Evolutionary conservation across 352 stramenopile genomes (phyloP).

Genomic region (Phytopythium vexans): DNA sequence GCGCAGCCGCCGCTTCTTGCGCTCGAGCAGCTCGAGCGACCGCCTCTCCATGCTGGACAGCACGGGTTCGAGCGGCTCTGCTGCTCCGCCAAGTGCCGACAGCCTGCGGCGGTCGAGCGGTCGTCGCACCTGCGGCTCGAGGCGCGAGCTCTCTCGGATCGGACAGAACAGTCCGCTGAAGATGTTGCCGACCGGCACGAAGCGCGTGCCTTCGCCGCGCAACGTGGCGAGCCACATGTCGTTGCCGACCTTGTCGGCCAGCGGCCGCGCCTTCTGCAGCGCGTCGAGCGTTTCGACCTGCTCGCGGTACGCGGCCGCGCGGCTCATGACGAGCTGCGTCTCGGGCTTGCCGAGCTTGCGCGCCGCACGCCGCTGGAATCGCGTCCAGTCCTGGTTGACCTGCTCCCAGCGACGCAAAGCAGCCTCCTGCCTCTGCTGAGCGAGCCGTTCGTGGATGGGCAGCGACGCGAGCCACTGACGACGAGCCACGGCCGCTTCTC

Average conservation of each 20-base stretch:
- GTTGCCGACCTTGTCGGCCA: slow-evolving; percentile 83
- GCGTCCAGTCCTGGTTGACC: slow-evolving; percentile 67
- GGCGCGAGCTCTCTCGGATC: slow-evolving; percentile 64
- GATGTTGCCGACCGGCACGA: slow-evolving; percentile 90
- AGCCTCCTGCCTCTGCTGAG: slow-evolving; percentile 65
- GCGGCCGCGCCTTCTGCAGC: slow-evolving; percentile 81
- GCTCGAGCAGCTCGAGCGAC: slow-evolving; percentile 42
- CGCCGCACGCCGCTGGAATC: slow-evolving; percentile 56
- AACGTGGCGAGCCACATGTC: slow-evolving; percentile 91
- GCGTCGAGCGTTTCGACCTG: slow-evolving; percentile 89
- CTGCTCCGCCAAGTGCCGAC: no score
- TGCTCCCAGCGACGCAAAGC: slow-evolving; percentile 66
- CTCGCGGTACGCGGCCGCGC: slow-evolving; percentile 80
- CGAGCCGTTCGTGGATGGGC: slow-evolving; percentile 67
- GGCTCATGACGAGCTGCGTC: slow-evolving; percentile 85
- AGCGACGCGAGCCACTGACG: slow-evolving; percentile 68
- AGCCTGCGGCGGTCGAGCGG: slow-evolving; percentile 40
- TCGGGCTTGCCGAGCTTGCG: slow-evolving; percentile 58
- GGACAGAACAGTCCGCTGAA: slow-evolving; percentile 91
- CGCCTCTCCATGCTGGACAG: slow-evolving; percentile 54
- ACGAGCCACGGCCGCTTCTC: slow-evolving; percentile 39
- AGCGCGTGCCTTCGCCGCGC: slow-evolving; percentile 80
- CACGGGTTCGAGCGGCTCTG: background rate
- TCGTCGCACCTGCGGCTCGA: slow-evolving; percentile 50
- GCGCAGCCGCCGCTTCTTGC: slow-evolving; percentile 59